Evolutionary conservation across 495 filamentous ascomycete genomes (phyloP).

Genomic region (Podospora appendiculata): DNA sequence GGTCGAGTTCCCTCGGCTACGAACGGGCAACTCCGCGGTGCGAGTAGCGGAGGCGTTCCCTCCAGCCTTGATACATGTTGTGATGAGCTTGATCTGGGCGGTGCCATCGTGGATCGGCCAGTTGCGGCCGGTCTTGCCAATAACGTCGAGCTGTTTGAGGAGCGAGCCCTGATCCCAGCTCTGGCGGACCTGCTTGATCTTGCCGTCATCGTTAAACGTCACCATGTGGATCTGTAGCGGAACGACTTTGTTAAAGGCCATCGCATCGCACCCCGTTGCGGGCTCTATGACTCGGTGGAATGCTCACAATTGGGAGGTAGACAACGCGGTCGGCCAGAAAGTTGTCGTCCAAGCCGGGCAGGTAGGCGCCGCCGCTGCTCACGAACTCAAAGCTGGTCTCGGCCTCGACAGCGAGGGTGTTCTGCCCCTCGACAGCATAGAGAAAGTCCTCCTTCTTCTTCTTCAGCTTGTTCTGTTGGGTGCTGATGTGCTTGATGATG

Average conservation of each 20-base stretch:
- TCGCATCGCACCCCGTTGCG: not conserved
- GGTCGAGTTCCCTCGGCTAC: constrained; percentile 34
- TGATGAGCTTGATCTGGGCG: constrained; percentile 73
- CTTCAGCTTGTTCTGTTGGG: constrained; percentile 58
- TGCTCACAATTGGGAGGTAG: constrained; percentile 72
- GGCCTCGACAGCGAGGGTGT: constrained; percentile 65
- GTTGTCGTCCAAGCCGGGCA: constrained; percentile 89
- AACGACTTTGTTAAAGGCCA: constrained; percentile 21
- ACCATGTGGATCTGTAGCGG: constrained; percentile 75
- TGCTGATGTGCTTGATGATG: constrained; percentile 69
- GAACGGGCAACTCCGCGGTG: constrained; percentile 1
- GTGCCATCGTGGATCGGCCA: constrained; percentile 92
- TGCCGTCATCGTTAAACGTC: constrained; percentile 63
- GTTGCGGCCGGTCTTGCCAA: constrained; percentile 76
- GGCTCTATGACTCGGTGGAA: constrained; percentile 4
- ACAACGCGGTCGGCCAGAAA: constrained; percentile 80
- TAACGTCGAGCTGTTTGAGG: constrained; percentile 87
- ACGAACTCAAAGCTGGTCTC: constrained; percentile 80
- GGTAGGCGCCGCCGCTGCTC: constrained; percentile 73
- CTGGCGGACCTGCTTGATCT: constrained; percentile 77
- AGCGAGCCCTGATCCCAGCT: constrained; percentile 95
- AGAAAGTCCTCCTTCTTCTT: constrained; percentile 74
- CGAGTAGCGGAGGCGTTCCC: constrained; percentile 9
- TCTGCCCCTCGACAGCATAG: constrained; percentile 58
- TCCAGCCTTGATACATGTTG: constrained; percentile 37